phyloP scores from a whole-genome alignment of 352 stramenopile species.

The Globisporangium orthogonon region DNA sequence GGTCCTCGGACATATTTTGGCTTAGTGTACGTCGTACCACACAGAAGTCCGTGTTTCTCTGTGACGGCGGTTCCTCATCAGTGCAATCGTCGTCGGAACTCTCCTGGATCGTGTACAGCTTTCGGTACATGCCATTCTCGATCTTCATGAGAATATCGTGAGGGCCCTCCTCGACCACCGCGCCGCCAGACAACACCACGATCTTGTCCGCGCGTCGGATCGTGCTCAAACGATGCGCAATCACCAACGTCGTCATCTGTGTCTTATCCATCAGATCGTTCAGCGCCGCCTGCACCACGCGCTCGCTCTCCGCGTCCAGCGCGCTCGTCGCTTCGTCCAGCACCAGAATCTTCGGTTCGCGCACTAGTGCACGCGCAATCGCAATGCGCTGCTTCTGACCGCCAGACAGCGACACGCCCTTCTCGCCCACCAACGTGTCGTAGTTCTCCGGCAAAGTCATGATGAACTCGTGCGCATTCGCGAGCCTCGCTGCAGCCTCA shows the following conservation, averaged over 20 bases:
- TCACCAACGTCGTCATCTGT: slow-evolving; percentile 86
- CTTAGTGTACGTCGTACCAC: too few relatives aligned
- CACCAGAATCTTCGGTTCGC: slow-evolving; percentile 75
- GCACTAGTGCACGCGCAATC: slow-evolving; percentile 83
- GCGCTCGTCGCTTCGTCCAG: slow-evolving; percentile 16
- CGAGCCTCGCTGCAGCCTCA: slow-evolving; percentile 19
- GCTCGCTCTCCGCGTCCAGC: slow-evolving; percentile 24
- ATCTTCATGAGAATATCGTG: slow-evolving; percentile 43
- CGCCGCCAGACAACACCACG: slow-evolving; percentile 33
- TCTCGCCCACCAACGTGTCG: slow-evolving; percentile 46
- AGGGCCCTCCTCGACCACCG: slow-evolving; percentile 39
- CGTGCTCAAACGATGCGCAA: slow-evolving; percentile 87
- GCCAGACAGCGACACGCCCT: slow-evolving; percentile 65
- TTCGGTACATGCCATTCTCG: slow-evolving; percentile 70
- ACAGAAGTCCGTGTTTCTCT: too few relatives aligned
- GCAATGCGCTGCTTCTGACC: slow-evolving; percentile 91
- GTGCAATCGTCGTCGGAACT: too few relatives aligned
- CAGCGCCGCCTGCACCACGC: slow-evolving; percentile 68
- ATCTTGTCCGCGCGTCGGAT: slow-evolving; percentile 56
- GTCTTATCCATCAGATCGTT: slow-evolving; percentile 37
- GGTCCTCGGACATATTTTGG: background rate
- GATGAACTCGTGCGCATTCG: slow-evolving; percentile 58
- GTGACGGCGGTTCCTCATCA: too few relatives aligned
- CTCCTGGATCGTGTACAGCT: slow-evolving; percentile 55
- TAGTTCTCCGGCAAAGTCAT: slow-evolving; percentile 82